Conservation (phyloP, 345 rosid species). For the Eucalyptus brandiana region DNA sequence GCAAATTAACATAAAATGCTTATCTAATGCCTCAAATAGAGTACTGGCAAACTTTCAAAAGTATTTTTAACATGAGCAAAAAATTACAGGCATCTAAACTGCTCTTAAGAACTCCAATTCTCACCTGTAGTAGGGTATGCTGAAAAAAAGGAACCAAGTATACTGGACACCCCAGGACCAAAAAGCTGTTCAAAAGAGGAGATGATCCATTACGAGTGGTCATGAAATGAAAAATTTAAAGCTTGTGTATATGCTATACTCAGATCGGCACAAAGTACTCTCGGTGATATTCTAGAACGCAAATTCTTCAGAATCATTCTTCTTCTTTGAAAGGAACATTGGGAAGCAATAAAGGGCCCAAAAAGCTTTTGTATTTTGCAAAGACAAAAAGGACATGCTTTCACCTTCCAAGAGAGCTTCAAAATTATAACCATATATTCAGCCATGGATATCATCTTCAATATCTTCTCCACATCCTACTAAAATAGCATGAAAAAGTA, state of each 20-base stretch:
- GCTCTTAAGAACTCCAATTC: conserved; percentile 3
- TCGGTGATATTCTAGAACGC: neutral
- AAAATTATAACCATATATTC: neutral
- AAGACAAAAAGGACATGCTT: neutral
- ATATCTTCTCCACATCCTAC: neutral
- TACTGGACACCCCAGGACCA: conserved; percentile 92
- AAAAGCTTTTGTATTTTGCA: neutral
- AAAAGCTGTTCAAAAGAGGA: conserved; percentile 44
- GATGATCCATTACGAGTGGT: neutral
- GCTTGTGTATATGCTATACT: neutral
- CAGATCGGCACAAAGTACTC: neutral
- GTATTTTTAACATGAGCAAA: neutral
- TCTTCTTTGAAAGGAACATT: neutral
- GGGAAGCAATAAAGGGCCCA: neutral
- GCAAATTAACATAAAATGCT: neutral
- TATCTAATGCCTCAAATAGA: neutral
- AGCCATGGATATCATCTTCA: neutral
- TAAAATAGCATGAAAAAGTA: neutral
- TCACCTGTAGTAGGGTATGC: conserved; percentile 92
- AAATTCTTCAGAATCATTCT: neutral
- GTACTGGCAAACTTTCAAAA: neutral
- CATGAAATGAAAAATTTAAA: neutral
- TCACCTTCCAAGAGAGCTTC: neutral
- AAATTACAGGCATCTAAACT: neutral
- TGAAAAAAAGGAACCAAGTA: conserved; percentile 80